phyloP scores from a whole-genome alignment of 257 asterid genomes.

The Ligustrum vulgare region DNA sequence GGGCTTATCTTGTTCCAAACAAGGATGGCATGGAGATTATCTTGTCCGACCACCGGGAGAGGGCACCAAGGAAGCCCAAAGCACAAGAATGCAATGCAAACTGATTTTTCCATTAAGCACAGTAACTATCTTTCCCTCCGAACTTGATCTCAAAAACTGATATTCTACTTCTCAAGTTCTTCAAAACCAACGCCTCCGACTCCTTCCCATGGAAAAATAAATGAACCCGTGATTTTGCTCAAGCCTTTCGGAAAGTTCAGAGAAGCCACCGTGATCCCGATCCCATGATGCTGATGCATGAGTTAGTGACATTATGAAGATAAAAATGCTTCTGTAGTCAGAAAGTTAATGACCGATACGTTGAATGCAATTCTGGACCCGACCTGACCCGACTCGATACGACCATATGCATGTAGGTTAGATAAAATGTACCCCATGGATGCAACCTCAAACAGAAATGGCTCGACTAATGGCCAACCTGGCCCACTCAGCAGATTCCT shows the following conservation, averaged over 20 bases:
- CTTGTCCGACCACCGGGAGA: conserved; percentile 16
- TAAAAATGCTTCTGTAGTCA: conserved; percentile 48
- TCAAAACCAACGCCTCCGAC: conserved; percentile 29
- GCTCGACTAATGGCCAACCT: conserved; percentile 89
- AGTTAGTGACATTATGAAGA: conserved; percentile 69
- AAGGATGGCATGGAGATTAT: conserved; percentile 23
- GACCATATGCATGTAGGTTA: conserved; percentile 84
- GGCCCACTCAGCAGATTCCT: conserved; percentile 98
- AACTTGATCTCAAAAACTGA: conserved; percentile 16
- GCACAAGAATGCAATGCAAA: conserved; percentile 23
- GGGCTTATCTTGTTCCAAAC: conserved; percentile 12
- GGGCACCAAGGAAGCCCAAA: conserved; percentile 26
- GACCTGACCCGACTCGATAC: conserved; percentile 66
- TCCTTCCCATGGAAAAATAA: conserved; percentile 16
- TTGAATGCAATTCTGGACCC: conserved; percentile 48
- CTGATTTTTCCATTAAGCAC: conserved; percentile 28
- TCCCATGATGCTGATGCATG: conserved; percentile 68
- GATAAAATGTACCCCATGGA: conserved; percentile 42
- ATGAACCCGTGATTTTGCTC: conserved; percentile 13
- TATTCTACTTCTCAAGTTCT: conserved; percentile 26
- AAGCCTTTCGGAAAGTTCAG: conserved; percentile 14
- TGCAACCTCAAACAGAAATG: conserved; percentile 67
- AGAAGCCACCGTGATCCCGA: conserved; percentile 32
- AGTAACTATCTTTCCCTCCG: conserved; percentile 22
- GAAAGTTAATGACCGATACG: conserved; percentile 63